These are phyloP conservation scores for Salvia sclarea DNA, from an alignment of 305 asterid genomes.

Conservation along the genomic window DNA sequence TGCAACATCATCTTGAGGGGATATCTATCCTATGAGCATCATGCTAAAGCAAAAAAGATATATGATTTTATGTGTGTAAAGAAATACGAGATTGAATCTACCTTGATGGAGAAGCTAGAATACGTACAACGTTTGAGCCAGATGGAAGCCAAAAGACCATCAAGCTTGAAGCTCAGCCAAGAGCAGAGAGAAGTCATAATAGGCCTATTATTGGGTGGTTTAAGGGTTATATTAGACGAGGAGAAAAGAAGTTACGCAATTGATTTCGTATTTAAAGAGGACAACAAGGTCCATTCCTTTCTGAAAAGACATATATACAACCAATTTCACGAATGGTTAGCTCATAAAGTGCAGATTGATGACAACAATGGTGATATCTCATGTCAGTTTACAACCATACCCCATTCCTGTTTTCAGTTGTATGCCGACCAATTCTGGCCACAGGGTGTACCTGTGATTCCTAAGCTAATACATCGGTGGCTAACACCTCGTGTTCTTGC, in stretches of 20 bases:
- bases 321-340: slow-evolving; percentile 76
- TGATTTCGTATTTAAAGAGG: slow-evolving; percentile 59
- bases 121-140: slow-evolving; percentile 39
- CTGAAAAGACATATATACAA: slow-evolving; percentile 59
- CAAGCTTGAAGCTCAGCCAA: slow-evolving; percentile 57
- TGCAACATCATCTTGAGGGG: slow-evolving; percentile 67
- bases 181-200: slow-evolving; percentile 79
- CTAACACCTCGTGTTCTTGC: slow-evolving; percentile 87
- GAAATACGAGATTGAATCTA: slow-evolving; percentile 63
- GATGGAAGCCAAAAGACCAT: slow-evolving; percentile 44
- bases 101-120: slow-evolving; percentile 63
- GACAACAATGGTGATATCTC: slow-evolving; percentile 45
- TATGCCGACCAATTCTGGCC: slow-evolving; percentile 80
- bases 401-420: slow-evolving; percentile 62
- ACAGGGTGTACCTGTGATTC: slow-evolving; percentile 54
- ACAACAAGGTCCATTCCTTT: slow-evolving; percentile 49
- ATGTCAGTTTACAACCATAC: slow-evolving; percentile 48
- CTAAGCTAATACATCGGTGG: slow-evolving; percentile 87
- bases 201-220: slow-evolving; percentile 78
- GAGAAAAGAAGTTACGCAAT: slow-evolving; percentile 44
- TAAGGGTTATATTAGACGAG: slow-evolving; percentile 49
- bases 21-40: slow-evolving; percentile 46
- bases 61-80: slow-evolving; percentile 60
- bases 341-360: slow-evolving; percentile 33
- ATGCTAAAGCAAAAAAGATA: slow-evolving; percentile 57